Evolutionary conservation across 2,329 filamentous ascomycete genomes (phyloP), one percentile per base, ranked within the genome.

Genomic region (Penicillium thymicola): DNA sequence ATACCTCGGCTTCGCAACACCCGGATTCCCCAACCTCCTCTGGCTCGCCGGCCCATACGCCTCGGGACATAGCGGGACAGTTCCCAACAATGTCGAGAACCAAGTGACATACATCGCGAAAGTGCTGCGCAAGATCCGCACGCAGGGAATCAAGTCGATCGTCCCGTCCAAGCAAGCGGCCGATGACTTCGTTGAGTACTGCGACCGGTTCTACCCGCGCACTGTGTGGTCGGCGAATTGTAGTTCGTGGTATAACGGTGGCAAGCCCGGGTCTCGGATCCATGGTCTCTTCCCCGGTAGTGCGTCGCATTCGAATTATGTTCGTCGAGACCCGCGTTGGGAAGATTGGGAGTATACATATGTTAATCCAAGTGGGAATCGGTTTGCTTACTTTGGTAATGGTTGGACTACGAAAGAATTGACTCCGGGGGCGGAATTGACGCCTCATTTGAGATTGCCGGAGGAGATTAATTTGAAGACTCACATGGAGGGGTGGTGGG

Each of bases 161-260:
- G 69, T 71, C 1, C 86, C 87, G 0, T 81, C 79, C 0, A 78
- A 79, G 45, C 74, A 76, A 30, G 88, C 88, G 0, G 75, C 87
- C 0, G 85, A 89, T 40, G 86, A 89, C 27, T 76, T 75, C 42
- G 63, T 73, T 43, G 70, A 72, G 25, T 74, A 75, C 50, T 71
- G 73, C 43, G 81, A 83, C 58, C 71, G 72, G 0, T 82, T 81
- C 66, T 81, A 80, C 62, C 78, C 79, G 0, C 76, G 75, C 14
- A 82, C 79, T 3, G 80, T 82, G 2, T 75, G 70, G 69, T 69
- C 70, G 0, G 71, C 59, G 2, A 82, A 83, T 54, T 90, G 88
- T 68, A 85, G 82, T 40, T 87, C 84, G 0, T 90, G 88, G 88
- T 88, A 88, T 57, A 90, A 90, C 58, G 85, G 87, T 13, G 85